Base-by-base conservation (phyloP, 306 rosid genomes). In the Arachis hypogaea region DNA sequence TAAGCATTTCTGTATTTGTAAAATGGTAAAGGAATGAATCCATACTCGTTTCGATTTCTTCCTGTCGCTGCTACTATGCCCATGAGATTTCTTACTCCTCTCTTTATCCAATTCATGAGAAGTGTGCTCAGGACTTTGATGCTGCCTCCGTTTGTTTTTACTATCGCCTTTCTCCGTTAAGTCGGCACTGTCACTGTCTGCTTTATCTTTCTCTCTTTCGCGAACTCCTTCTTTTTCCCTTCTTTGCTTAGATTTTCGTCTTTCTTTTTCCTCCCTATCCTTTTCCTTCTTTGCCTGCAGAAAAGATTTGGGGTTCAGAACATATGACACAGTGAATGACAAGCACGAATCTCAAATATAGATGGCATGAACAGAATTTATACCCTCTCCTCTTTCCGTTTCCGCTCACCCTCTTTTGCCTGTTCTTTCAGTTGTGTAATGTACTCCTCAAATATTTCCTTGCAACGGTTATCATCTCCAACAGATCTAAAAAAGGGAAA, bases 351-450 rank as follows among this genome's bases (percentile, higher is more conserved):
- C 76, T 60, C 68, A 52, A 77, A 73, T 11, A 16, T 46, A 42
- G 30, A 42, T 74, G 77, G 41, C 43, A 67, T 58, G 72, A 61
- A 67, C 43, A 82, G 60, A 75, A 71, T 22, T 46, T 77, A 33
- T 89, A 91, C 97, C 97, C 86, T 93, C 63, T 93, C 97, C 76
- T 89, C 98, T 79, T 89, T 89, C 61, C 97, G 83, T 83, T 85
- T 91, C 66, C 86, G 82, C 75, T 90, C 97, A 11, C 55, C 89
- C 80, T 93, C 98, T 74, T 87, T 89, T 71, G 86, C 88, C 78
- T 82, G 89, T 68, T 93, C 98, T 82, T 86, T 89, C 74, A 93
- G 85, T 73, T 91, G 96, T 12, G 74, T 63, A 65, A 91, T 59
- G 81, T 89, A 86, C 54, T 87, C 87, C 81, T 93, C 97, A 81